These are phyloP conservation scores for Hymenoscyphus infarciens DNA, from an alignment of 2,329 filamentous ascomycete species.

Conservation along the genomic window DNA sequence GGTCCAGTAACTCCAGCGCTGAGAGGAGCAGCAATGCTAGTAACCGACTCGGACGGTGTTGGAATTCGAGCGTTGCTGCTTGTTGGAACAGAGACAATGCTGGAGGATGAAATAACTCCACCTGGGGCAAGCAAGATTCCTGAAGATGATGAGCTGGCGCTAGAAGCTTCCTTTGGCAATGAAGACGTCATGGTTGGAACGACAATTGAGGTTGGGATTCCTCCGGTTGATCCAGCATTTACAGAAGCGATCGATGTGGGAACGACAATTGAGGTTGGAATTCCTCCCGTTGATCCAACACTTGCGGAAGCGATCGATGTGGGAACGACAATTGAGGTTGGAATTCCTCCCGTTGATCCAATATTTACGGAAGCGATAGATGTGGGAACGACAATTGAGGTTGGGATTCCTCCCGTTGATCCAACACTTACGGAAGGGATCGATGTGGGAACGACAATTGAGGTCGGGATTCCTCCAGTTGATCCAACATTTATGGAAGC, in stretches of 20 bases:
- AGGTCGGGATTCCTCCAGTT: slow-evolving; percentile 1
- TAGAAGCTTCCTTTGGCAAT: not conserved
- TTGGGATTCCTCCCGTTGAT: slow-evolving; percentile 4
- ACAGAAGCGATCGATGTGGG: too few relatives aligned
- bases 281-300: not conserved
- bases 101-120: slow-evolving; percentile 28
- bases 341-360: slow-evolving; percentile 4
- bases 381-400: slow-evolving; percentile 8
- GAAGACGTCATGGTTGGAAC: slow-evolving; percentile 3
- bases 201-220: slow-evolving; percentile 4
- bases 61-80: slow-evolving; percentile 14
- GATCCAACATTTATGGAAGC: not conserved
- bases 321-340: slow-evolving; percentile 8
- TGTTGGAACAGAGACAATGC: slow-evolving; percentile 6
- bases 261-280: not conserved
- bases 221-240: not conserved
- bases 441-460: slow-evolving; percentile 7
- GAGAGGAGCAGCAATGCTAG: slow-evolving; percentile 18
- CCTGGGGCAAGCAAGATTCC: slow-evolving; percentile 33
- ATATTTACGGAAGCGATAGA: too few relatives aligned
- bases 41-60: not conserved
- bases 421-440: not conserved
- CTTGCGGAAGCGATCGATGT: too few relatives aligned
- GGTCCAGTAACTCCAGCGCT: slow-evolving; percentile 11
- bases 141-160: slow-evolving; percentile 16